These are phyloP conservation scores for Blastomyces emzantsi DNA, from an alignment of 2,329 filamentous ascomycete genomes.

Conservation along the genomic window DNA sequence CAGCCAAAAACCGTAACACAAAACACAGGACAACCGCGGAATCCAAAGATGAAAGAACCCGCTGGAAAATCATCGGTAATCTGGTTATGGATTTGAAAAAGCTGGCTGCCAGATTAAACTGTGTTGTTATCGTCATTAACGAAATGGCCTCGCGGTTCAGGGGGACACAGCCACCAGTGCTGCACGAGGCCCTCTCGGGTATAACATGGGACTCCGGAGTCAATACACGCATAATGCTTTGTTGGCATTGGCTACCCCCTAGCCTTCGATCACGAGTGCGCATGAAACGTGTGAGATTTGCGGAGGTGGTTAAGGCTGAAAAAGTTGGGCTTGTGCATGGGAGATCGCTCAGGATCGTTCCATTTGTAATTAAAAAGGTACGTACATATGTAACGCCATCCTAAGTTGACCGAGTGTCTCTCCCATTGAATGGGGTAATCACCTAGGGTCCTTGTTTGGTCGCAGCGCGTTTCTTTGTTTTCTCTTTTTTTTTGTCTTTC, in stretches of 20 bases:
- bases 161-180: conserved; percentile 52
- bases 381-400: conserved; percentile 5
- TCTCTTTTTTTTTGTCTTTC: neutral
- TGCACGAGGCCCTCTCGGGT: conserved; percentile 67
- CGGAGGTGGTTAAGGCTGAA: conserved; percentile 56
- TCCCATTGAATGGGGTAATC: neutral
- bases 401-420: neutral
- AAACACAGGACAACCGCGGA: conserved; percentile 5
- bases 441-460: neutral
- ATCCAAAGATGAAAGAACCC: conserved; percentile 15
- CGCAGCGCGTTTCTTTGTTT: neutral
- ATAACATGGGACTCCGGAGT: conserved; percentile 73
- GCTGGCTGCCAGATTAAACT: conserved; percentile 61
- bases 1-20: conserved; percentile 35
- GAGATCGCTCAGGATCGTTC: conserved; percentile 26
- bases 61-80: conserved; percentile 56
- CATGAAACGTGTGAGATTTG: conserved; percentile 48
- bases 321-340: conserved; percentile 38
- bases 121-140: conserved; percentile 66
- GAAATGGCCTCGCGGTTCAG: conserved; percentile 79
- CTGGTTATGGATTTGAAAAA: conserved; percentile 55
- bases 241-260: conserved; percentile 58
- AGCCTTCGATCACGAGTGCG: conserved; percentile 32
- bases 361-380: conserved; percentile 35
- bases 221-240: conserved; percentile 63